Evolutionary conservation across 805 yeast species (phyloP), one percentile per base, ranked within the genome.

Genomic region (Nakazawaea wickerhamii): DNA sequence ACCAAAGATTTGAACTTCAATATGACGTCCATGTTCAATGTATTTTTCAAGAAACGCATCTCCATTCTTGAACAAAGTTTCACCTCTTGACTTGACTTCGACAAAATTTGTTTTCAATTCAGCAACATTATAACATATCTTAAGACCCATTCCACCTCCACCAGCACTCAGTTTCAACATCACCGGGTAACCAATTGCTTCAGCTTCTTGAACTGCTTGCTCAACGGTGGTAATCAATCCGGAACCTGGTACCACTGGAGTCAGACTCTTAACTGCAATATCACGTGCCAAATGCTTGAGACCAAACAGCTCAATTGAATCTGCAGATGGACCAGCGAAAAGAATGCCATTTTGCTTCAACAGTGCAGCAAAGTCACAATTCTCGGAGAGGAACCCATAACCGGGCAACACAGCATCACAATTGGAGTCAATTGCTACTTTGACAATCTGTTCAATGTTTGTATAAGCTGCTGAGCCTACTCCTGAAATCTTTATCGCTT

Each of bases 331-430:
- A 10, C 61, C 61, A 7, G 55, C 59, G 45, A 57, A 57, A 11
- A 50, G 38, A 20, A 57, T 55, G 8, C 50, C 50, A 4, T 39
- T 30, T 6, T 46, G 25, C 3, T 23, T 36, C 9, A 57, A 43
- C 20, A 28, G 35, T 7, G 43, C 45, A 15, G 59, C 56, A 41
- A 57, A 57, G 13, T 40, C 43, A 8, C 51, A 41, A 41, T 61
- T 59, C 42, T 61, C 72, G 7, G 65, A 58, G 14, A 67, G 52
- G 39, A 67, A 66, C 0, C 73, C 69, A 47, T 64, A 64, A 41
- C 69, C 69, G 10, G 69, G 69, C 44, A 63, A 58, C 15, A 62
- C 65, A 55, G 60, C 65, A 45, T 64, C 61, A 27, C 57, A 66
- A n/a, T 51, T 47, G 7, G 50, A 49, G 11, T 49, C 51, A 19